Conservation (phyloP, 2,329 filamentous ascomycete genomes). For the Orbilia quercus region DNA sequence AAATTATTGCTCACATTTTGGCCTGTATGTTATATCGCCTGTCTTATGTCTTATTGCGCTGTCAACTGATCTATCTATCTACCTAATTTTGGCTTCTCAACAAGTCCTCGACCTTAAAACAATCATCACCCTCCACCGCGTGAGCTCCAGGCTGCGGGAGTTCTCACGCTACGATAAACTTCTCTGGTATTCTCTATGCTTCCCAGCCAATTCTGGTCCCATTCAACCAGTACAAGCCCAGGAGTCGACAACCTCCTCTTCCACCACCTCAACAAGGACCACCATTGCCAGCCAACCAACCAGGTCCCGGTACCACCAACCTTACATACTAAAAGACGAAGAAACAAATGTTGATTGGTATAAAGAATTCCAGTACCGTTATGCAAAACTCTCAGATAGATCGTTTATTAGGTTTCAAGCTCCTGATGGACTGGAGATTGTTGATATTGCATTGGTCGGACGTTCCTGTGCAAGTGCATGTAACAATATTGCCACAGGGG, state of each 20-base stretch:
- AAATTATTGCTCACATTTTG: constrained; percentile 43
- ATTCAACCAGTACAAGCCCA: too few relatives aligned
- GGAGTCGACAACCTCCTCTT: not conserved
- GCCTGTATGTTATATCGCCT: constrained; percentile 28
- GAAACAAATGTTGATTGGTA: constrained; percentile 59
- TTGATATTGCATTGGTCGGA: constrained; percentile 52
- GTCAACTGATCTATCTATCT: not conserved
- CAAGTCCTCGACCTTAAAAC: constrained; percentile 46
- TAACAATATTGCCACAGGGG: constrained; percentile 53
- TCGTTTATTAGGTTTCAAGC: constrained; percentile 52
- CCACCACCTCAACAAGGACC: constrained; percentile 5
- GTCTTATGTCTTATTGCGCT: not conserved
- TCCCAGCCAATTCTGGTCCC: constrained; percentile 14
- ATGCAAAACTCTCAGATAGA: constrained; percentile 53
- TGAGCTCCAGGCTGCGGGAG: constrained; percentile 42
- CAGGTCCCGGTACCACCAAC: constrained; percentile 8
- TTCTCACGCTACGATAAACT: constrained; percentile 48
- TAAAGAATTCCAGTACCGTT: constrained; percentile 59
- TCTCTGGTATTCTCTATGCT: constrained; percentile 34
- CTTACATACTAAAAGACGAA: constrained; percentile 36
- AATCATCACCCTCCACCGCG: constrained; percentile 42
- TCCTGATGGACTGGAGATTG: constrained; percentile 56
- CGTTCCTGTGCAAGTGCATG: not conserved
- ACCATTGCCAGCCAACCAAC: constrained; percentile 10
- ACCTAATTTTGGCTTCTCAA: not conserved